Evolutionary conservation across 106 monocot genomes (phyloP).

Genomic region (Chionographis japonica): DNA sequence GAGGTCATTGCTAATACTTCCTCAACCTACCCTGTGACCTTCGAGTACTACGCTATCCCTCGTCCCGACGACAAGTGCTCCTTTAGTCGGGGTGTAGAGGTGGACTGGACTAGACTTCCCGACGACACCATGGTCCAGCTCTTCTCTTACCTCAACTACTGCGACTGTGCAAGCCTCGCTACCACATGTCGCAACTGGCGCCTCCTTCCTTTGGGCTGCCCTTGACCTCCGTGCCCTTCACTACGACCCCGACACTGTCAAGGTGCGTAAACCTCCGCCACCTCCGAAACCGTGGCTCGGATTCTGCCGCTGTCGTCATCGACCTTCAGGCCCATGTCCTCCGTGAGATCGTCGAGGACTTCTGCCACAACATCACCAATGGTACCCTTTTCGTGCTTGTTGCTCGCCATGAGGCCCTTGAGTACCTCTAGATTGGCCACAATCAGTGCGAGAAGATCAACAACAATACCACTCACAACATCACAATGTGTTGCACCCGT

Average conservation of each 20-base stretch:
- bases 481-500: conserved; percentile 53
- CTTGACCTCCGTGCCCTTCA: conserved; percentile 79
- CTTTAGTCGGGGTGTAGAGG: not conserved
- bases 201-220: conserved; percentile 60
- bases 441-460: too few species aligned
- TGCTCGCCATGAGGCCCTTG: conserved; percentile 57
- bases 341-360: conserved; percentile 39
- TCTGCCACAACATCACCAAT: conserved; percentile 55
- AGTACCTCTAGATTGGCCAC: conserved; percentile 68
- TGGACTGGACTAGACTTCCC: conserved; percentile 80
- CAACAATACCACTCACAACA: too few species aligned
- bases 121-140: conserved; percentile 82
- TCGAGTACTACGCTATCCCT: conserved; percentile 12
- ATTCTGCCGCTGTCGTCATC: conserved; percentile 38
- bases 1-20: conserved; percentile 16
- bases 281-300: conserved; percentile 61
- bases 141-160: conserved; percentile 80
- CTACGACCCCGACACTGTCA: conserved; percentile 22
- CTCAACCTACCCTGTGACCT: conserved; percentile 11
- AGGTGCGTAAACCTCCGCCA: conserved; percentile 47
- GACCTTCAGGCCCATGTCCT: conserved; percentile 44
- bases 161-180: conserved; percentile 78
- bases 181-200: conserved; percentile 79
- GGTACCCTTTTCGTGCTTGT: conserved; percentile 54
- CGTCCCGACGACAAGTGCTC: conserved; percentile 4